Evolutionary conservation across 2,329 filamentous ascomycete genomes (phyloP).

Genomic region (Cercospora sp.): DNA sequence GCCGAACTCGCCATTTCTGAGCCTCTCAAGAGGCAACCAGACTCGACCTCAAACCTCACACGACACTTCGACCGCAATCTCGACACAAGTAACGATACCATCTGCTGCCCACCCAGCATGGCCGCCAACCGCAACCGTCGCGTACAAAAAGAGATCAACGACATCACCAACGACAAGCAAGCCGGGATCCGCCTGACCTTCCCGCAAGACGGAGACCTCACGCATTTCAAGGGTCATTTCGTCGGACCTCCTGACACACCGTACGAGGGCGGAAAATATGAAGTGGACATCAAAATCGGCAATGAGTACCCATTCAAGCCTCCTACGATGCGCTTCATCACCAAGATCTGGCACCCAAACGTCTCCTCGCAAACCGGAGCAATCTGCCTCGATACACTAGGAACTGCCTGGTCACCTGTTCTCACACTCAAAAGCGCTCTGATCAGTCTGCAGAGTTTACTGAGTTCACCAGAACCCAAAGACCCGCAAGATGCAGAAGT

Average conservation of each 20-base stretch:
- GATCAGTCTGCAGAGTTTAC: conserved; percentile 86
- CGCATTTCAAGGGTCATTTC: conserved; percentile 80
- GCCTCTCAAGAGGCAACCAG: conserved; percentile 1
- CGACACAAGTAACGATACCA: background rate
- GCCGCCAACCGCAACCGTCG: conserved; percentile 61
- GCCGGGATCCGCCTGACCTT: conserved; percentile 69
- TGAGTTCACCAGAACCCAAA: conserved; percentile 90
- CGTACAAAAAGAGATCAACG: conserved; percentile 73
- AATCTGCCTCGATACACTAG: conserved; percentile 93
- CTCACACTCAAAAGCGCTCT: conserved; percentile 94
- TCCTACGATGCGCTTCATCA: conserved; percentile 86
- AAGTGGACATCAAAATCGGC: conserved; percentile 84
- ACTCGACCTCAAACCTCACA: background rate
- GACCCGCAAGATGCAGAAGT: conserved; percentile 97
- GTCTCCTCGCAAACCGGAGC: conserved; percentile 79
- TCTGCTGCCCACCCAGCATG: conserved; percentile 24
- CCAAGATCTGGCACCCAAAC: conserved; percentile 96
- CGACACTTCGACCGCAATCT: too few relatives aligned
- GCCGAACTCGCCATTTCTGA: background rate
- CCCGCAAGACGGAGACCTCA: conserved; percentile 60
- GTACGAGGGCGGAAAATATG: conserved; percentile 81
- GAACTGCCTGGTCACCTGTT: conserved; percentile 89
- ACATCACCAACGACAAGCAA: conserved; percentile 71
- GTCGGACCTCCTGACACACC: conserved; percentile 87
- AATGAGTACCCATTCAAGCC: conserved; percentile 90